Percentiles rank a stretch among this genome's conserved stretches.
Evolutionary conservation across 148 eudicot species (phyloP).

Genomic region (Mesembryanthemum crystallinum): DNA sequence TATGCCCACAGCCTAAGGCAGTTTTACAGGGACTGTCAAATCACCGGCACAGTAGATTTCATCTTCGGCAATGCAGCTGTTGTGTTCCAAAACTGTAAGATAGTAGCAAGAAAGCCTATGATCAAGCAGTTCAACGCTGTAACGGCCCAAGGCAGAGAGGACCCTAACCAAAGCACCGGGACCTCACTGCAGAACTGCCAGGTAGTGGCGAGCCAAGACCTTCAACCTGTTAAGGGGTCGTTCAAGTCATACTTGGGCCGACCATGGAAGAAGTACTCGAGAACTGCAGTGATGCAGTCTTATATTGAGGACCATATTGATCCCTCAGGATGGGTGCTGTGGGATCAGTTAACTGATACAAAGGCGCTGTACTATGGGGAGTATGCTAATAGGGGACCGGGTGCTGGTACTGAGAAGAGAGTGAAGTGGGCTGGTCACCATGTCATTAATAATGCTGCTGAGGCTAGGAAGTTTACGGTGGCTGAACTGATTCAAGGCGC

Average conservation of each 20-base stretch:
- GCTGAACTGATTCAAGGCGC: conserved; percentile 30
- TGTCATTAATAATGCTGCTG: conserved; percentile 19
- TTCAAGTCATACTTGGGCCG: conserved; percentile 17
- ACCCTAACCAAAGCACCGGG: conserved; percentile 13
- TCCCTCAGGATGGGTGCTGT: conserved; percentile 10
- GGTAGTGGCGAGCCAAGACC: conserved; percentile 1
- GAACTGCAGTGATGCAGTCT: conserved; percentile 7
- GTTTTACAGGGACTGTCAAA: conserved; percentile 19
- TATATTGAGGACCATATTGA: conserved; percentile 5
- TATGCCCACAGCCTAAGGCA: conserved; percentile 21
- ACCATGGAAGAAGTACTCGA: conserved; percentile 24
- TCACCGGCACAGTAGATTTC: conserved; percentile 24
- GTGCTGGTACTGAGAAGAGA: conserved; percentile 2
- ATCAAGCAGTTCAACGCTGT: conserved; percentile 9
- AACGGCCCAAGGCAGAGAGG: conserved; percentile 18
- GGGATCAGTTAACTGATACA: conserved; percentile 12
- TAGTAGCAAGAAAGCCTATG: conserved; percentile 18
- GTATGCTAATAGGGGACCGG: conserved; percentile 7
- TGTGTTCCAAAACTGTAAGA: conserved; percentile 16
- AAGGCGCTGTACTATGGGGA: conserved; percentile 14
- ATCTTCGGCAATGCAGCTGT: conserved; percentile 26
- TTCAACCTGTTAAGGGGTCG: not conserved
- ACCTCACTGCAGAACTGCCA: conserved; percentile 7
- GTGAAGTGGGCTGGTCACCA: conserved; percentile 28
- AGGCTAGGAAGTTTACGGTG: conserved; percentile 31